These are phyloP conservation scores for Puccinia hordei DNA, from an alignment of 1,284 basidiomycete genomes.

Conservation along the genomic window DNA sequence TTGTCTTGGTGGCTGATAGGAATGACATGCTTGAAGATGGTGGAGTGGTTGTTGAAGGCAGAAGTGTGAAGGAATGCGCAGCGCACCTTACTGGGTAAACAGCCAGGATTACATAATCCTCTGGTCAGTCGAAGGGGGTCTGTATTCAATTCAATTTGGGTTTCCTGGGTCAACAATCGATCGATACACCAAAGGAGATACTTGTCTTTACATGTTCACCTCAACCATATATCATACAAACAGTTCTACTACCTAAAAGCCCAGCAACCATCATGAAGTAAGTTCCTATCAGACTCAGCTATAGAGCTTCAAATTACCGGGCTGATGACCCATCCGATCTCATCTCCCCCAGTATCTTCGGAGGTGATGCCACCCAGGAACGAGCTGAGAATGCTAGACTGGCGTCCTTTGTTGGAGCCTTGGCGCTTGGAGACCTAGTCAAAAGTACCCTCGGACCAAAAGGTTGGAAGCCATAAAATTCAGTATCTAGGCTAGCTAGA, in stretches of 20 bases:
- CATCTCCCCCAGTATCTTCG: slow-evolving; percentile 37
- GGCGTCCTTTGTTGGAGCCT: slow-evolving; percentile 94
- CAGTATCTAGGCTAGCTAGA: too few relatives aligned
- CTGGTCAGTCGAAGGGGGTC: background rate
- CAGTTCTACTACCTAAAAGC: background rate
- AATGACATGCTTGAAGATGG: background rate
- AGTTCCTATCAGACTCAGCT: background rate
- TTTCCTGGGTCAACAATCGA: background rate
- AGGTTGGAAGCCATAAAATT: slow-evolving; percentile 61
- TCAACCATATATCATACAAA: too few relatives aligned
- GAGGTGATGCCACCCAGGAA: slow-evolving; percentile 82
- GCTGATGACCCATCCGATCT: background rate
- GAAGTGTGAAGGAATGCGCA: background rate
- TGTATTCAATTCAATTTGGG: slow-evolving; percentile 18
- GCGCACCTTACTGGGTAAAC: too few relatives aligned
- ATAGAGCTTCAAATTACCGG: too few relatives aligned
- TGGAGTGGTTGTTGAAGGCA: background rate
- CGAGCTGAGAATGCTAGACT: slow-evolving; percentile 97
- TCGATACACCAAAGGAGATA: too few relatives aligned
- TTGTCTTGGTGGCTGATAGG: background rate
- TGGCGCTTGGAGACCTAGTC: slow-evolving; percentile 94
- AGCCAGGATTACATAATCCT: too few relatives aligned
- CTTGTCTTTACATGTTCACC: too few relatives aligned
- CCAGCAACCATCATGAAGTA: slow-evolving; percentile 4
- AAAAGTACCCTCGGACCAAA: slow-evolving; percentile 98